phyloP scores from a whole-genome alignment of 345 rosid species.

The Eutrema japonicum region DNA sequence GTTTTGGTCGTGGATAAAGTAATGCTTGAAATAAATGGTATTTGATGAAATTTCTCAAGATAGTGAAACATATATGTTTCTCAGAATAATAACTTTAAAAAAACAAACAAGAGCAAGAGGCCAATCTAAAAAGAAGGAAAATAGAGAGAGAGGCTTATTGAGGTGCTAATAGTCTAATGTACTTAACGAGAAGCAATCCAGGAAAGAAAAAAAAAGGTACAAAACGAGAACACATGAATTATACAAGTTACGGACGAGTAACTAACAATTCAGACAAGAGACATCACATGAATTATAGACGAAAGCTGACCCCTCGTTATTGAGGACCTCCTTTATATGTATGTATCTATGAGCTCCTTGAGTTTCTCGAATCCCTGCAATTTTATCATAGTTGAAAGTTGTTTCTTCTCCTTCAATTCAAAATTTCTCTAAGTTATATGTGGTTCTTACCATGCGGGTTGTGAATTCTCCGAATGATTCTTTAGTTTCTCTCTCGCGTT shows the following conservation, averaged over 20 bases:
- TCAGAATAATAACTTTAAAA: no score
- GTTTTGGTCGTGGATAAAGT: no score
- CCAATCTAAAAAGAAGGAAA: no score
- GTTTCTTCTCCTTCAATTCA: not conserved
- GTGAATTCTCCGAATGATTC: conserved; percentile 94
- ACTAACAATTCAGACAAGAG: conserved; percentile 45
- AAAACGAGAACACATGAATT: not conserved
- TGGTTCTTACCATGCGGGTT: conserved; percentile 68
- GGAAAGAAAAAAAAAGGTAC: not conserved
- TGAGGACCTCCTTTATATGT: conserved; percentile 66
- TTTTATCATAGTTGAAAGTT: conserved; percentile 1
- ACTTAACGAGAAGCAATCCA: not conserved
- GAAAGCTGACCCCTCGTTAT: conserved; percentile 11
- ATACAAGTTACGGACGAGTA: conserved; percentile 32
- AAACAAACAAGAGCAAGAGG: no score
- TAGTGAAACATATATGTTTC: no score
- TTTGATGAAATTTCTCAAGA: no score
- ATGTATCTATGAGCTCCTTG: conserved; percentile 66
- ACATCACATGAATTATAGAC: conserved; percentile 15
- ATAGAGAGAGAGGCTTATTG: no score
- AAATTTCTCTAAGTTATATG: not conserved
- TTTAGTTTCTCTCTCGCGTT: conserved; percentile 63
- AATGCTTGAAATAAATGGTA: no score
- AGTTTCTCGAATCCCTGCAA: conserved; percentile 91
- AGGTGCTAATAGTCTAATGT: not conserved